A percentile compares a stretch with the other conserved stretches of the same genome.
These are phyloP conservation scores for Stramenopiles sp. DNA, from an alignment of 352 stramenopile genomes.

Conservation along the genomic window DNA sequence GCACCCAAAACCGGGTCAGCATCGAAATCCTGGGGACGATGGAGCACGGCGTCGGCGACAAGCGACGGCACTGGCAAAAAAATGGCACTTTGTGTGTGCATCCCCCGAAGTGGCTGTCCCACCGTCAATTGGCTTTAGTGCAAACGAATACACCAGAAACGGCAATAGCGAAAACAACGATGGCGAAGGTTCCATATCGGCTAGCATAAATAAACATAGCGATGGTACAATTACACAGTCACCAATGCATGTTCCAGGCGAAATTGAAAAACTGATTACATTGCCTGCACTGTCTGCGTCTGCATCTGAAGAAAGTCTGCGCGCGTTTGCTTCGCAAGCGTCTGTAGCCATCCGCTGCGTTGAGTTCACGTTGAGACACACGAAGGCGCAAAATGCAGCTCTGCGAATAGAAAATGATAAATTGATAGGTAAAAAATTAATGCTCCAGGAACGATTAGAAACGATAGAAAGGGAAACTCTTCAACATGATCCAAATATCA, in stretches of 20 bases:
- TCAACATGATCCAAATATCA: not conserved
- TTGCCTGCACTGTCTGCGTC: not conserved
- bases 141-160: too few relatives aligned
- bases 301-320: not conserved
- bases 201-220: not conserved
- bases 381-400: not conserved
- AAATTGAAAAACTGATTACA: not conserved
- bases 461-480: not conserved
- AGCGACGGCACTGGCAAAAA: not conserved
- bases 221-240: not conserved
- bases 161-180: too few relatives aligned
- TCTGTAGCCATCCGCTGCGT: not conserved
- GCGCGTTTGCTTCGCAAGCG: not conserved
- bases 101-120: not conserved
- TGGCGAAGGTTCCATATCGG: too few relatives aligned
- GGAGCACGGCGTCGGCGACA: not conserved
- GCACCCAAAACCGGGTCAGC: not conserved
- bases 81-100: not conserved
- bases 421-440: not conserved
- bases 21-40: not conserved
- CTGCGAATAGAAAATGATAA: not conserved
- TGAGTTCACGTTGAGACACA: not conserved
- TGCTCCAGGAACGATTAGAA: not conserved
- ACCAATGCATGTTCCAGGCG: not conserved
- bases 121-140: not conserved